Percentiles rank a stretch among this genome's conserved stretches.
These are phyloP conservation scores for Coemansia sp. DNA, from an alignment of 192 early-diverging fungal species.

Conservation along the genomic window DNA sequence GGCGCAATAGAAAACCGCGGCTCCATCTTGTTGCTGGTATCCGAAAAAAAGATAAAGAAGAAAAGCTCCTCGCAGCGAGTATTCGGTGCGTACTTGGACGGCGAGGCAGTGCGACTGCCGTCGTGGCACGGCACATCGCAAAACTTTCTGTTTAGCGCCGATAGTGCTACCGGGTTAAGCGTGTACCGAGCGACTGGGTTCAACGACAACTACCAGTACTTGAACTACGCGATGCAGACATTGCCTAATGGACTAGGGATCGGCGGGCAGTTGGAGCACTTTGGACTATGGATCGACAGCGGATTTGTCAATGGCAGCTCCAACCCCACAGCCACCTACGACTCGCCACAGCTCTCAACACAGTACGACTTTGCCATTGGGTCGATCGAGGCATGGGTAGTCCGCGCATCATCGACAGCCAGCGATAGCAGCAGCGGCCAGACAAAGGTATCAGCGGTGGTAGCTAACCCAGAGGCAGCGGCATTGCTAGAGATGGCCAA, in stretches of 20 bases:
- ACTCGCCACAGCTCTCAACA: slow-evolving; percentile 59
- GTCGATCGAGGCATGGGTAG: slow-evolving; percentile 73
- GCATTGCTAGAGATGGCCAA: slow-evolving; percentile 75
- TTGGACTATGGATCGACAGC: slow-evolving; percentile 70
- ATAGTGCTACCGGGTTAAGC: slow-evolving; percentile 20
- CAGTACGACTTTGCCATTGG: slow-evolving; percentile 66
- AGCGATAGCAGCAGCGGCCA: slow-evolving; percentile 20
- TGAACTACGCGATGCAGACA: slow-evolving; percentile 73
- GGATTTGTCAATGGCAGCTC: slow-evolving; percentile 67
- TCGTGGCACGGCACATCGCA: slow-evolving; percentile 64
- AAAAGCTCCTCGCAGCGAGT: slow-evolving; percentile 56
- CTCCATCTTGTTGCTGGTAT: slow-evolving; percentile 37
- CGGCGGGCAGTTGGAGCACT: slow-evolving; percentile 76
- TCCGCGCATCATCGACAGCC: slow-evolving; percentile 57
- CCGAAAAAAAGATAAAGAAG: slow-evolving; percentile 30
- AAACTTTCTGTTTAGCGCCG: slow-evolving; percentile 63
- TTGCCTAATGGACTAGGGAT: slow-evolving; percentile 75
- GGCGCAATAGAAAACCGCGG: slow-evolving; percentile 32
- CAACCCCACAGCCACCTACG: slow-evolving; percentile 68
- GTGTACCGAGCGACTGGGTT: slow-evolving; percentile 45
- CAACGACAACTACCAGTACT: slow-evolving; percentile 75
- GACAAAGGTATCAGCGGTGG: slow-evolving; percentile 56
- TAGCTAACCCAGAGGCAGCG: slow-evolving; percentile 66
- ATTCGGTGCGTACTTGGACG: slow-evolving; percentile 72
- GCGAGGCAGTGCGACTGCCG: slow-evolving; percentile 60